Conservation (phyloP, 805 yeast genomes). For the Wickerhamiella vanderwaltii region DNA sequence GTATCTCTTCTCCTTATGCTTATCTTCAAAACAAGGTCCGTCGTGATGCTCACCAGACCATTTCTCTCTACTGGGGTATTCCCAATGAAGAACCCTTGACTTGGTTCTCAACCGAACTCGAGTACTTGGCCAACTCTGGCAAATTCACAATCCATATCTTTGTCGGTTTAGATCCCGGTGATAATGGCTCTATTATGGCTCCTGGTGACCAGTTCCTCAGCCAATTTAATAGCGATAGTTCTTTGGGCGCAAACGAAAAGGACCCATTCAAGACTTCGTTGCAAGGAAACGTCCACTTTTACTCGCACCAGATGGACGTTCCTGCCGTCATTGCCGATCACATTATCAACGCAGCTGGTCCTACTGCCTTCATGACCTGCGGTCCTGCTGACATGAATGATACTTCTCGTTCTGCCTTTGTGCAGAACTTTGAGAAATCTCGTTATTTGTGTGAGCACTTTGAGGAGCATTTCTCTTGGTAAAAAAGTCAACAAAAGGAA, state of each 20-base stretch:
- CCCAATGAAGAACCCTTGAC: conserved; percentile 13
- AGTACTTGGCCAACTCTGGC: conserved; percentile 12
- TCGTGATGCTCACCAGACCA: conserved; percentile 11
- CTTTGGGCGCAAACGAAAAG: conserved; percentile 6
- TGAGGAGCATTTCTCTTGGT: conserved; percentile 21
- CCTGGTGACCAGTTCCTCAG: conserved; percentile 10
- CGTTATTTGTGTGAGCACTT: conserved; percentile 14
- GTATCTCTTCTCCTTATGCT: conserved; percentile 12
- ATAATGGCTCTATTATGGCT: conserved; percentile 7
- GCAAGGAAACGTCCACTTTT: conserved; percentile 11
- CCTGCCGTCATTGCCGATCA: conserved; percentile 8
- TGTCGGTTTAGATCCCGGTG: conserved; percentile 12
- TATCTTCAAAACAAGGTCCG: conserved; percentile 11
- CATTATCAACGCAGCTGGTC: conserved; percentile 6
- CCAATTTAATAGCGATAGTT: conserved; percentile 9
- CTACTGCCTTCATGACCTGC: conserved; percentile 18
- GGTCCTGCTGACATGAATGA: conserved; percentile 20
- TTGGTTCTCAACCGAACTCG: conserved; percentile 11
- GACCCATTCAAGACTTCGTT: conserved; percentile 8
- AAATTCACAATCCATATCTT: conserved; percentile 11
- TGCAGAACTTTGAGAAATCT: conserved; percentile 16
- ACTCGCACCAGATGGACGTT: conserved; percentile 11
- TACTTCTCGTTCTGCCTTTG: conserved; percentile 16
- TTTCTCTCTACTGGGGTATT: conserved; percentile 13
- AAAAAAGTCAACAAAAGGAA: no score